Percentiles rank a stretch among this genome's conserved stretches.
phyloP scores from a whole-genome alignment of 2,329 filamentous ascomycete genomes.

The Monosporascus ibericus region DNA sequence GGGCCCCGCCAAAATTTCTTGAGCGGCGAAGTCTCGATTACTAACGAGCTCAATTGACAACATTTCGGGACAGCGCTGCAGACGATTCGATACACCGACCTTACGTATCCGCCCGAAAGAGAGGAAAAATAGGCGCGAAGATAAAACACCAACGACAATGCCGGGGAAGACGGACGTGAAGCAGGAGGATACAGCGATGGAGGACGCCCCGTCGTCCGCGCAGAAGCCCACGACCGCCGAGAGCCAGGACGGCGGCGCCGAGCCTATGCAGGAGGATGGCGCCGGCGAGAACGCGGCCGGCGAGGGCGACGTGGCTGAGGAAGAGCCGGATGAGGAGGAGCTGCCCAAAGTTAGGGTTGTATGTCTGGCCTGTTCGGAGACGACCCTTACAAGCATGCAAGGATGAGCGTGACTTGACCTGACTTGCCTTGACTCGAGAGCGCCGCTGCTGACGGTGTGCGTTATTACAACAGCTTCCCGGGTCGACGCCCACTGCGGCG shows the following conservation, averaged over 20 bases:
- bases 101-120: neutral
- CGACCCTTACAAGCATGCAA: constrained; percentile 1
- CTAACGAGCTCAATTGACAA: neutral
- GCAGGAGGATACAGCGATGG: constrained; percentile 21
- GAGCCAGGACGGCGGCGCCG: constrained; percentile 34
- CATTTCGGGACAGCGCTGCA: neutral
- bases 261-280: constrained; percentile 25
- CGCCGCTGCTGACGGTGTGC: neutral
- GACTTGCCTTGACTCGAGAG: neutral
- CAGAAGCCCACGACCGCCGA: constrained; percentile 33
- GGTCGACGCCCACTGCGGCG: constrained; percentile 78
- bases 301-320: constrained; percentile 32
- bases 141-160: constrained; percentile 10
- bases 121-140: neutral
- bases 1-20: constrained; percentile 1
- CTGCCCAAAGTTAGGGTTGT: constrained; percentile 59
- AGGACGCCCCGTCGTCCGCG: constrained; percentile 24
- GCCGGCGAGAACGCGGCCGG: constrained; percentile 24
- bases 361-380: constrained; percentile 20
- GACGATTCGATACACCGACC: neutral
- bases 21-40: neutral
- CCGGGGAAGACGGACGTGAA: constrained; percentile 16
- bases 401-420: no score
- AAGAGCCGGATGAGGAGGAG: constrained; percentile 42
- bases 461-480: constrained; percentile 58